A percentile compares a stretch with the other conserved stretches of the same genome.
Evolutionary conservation across 2,329 filamentous ascomycete species (phyloP).

Genomic region (Daldinia eschscholtzii): DNA sequence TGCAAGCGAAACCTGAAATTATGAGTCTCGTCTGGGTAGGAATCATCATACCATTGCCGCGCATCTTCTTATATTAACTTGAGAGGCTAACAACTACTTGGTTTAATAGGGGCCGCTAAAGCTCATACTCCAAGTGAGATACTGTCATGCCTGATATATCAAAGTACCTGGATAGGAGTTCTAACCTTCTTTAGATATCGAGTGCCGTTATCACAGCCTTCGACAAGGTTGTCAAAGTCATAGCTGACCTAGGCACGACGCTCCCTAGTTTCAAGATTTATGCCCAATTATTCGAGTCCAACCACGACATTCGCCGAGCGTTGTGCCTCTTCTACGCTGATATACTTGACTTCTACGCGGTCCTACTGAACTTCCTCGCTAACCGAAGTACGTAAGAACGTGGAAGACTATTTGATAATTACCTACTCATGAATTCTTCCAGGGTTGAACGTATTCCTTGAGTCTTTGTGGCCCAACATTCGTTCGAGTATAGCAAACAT

Average conservation of each 20-base stretch:
- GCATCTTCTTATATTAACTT: neutral
- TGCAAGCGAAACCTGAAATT: conserved; percentile 28
- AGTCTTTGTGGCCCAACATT: conserved; percentile 31
- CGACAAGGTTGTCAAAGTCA: conserved; percentile 31
- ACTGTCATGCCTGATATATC: neutral
- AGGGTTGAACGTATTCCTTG: conserved; percentile 27
- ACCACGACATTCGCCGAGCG: conserved; percentile 19
- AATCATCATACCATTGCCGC: neutral
- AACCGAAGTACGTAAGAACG: conserved; percentile 17
- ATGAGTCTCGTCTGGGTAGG: conserved; percentile 34
- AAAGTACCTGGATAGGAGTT: neutral
- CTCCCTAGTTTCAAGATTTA: conserved; percentile 33
- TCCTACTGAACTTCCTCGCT: conserved; percentile 29
- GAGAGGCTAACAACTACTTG: conserved; percentile 4
- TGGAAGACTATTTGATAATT: neutral
- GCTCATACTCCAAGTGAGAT: conserved; percentile 32
- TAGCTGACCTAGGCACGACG: conserved; percentile 25
- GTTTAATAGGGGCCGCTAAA: conserved; percentile 23
- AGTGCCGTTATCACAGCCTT: conserved; percentile 26
- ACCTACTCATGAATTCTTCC: conserved; percentile 2
- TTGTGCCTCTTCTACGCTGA: conserved; percentile 31
- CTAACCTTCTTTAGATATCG: conserved; percentile 17
- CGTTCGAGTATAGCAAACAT: conserved; percentile 30
- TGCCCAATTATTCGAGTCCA: conserved; percentile 27
- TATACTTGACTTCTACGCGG: conserved; percentile 32